Evolutionary conservation across 345 rosid species (phyloP).

Genomic region (Rubroshorea leprosula): DNA sequence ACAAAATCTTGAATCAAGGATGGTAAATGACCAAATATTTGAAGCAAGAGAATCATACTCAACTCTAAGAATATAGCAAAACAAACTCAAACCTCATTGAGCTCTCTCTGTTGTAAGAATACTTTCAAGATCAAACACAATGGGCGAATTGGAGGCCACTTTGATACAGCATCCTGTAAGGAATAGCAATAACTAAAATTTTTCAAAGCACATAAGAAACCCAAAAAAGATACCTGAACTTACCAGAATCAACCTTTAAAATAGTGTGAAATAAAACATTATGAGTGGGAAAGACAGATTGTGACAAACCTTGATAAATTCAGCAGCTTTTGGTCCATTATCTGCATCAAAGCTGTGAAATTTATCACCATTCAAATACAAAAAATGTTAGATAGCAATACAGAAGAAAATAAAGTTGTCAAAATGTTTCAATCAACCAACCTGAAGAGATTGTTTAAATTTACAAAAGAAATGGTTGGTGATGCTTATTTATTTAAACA

Average conservation of each 20-base stretch:
- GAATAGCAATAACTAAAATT: background rate
- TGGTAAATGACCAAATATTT: slow-evolving; percentile 1
- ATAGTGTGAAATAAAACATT: background rate
- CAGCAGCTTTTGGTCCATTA: slow-evolving; percentile 96
- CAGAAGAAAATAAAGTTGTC: slow-evolving; percentile 2
- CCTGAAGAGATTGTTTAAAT: background rate
- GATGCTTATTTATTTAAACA: too few relatives aligned
- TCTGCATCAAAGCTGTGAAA: slow-evolving; percentile 71
- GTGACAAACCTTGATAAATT: slow-evolving; percentile 72
- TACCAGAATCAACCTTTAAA: too few relatives aligned
- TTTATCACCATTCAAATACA: slow-evolving; percentile 11
- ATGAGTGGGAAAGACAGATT: background rate
- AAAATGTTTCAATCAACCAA: slow-evolving; percentile 6
- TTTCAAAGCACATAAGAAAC: slow-evolving; percentile 2
- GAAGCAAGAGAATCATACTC: background rate
- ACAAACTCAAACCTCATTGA: slow-evolving; percentile 66
- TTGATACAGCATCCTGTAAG: slow-evolving; percentile 59
- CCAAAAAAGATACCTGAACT: background rate
- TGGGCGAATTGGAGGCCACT: slow-evolving; percentile 72
- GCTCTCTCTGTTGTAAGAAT: slow-evolving; percentile 89
- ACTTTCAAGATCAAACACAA: slow-evolving; percentile 84
- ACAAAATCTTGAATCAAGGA: slow-evolving; percentile 22
- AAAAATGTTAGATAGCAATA: background rate
- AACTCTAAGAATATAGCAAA: background rate
- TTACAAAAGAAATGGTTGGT: too few relatives aligned